Evolutionary conservation across 768 basidiomycete genomes (phyloP).

Genomic region (Lentinula aciculospora): DNA sequence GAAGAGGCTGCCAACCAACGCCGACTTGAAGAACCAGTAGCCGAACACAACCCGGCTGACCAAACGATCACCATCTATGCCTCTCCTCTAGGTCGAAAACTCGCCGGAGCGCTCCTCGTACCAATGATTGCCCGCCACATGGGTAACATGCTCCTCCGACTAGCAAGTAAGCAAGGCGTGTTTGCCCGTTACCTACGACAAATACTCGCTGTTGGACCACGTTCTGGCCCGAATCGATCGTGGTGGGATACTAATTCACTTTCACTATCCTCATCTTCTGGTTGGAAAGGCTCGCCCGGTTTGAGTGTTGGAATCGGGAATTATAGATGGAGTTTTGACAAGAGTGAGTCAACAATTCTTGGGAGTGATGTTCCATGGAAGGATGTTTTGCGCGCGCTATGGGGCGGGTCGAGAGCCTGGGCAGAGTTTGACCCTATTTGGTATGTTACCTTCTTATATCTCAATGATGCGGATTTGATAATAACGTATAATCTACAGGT

Average conservation of each 20-base stretch:
- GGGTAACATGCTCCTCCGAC: slow-evolving; percentile 52
- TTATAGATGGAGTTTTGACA: background rate
- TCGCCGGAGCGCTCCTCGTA: slow-evolving; percentile 66
- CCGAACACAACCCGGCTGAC: slow-evolving; percentile 22
- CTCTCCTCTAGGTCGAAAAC: slow-evolving; percentile 55
- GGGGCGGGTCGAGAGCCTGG: slow-evolving; percentile 15
- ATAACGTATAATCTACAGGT: slow-evolving; percentile 16
- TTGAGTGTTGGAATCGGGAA: slow-evolving; percentile 1
- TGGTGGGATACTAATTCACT: background rate
- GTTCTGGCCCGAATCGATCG: background rate
- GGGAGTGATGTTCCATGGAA: slow-evolving; percentile 18
- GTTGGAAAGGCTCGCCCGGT: slow-evolving; percentile 10
- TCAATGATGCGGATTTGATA: background rate
- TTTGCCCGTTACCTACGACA: slow-evolving; percentile 16
- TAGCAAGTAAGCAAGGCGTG: slow-evolving; percentile 38
- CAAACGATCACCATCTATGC: slow-evolving; percentile 44
- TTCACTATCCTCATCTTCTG: background rate
- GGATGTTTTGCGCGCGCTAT: slow-evolving; percentile 28
- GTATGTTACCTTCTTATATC: slow-evolving; percentile 41
- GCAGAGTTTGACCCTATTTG: slow-evolving; percentile 37
- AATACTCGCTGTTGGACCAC: slow-evolving; percentile 23
- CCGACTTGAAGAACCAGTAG: slow-evolving; percentile 16
- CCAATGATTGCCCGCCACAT: slow-evolving; percentile 62
- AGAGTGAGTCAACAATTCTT: background rate
- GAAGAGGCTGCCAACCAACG: slow-evolving; percentile 10